A percentile compares a stretch with the other conserved stretches of the same genome.
Evolutionary conservation across 192 early-diverging fungal genomes (phyloP).

Genomic region (Diversispora epigaea): DNA sequence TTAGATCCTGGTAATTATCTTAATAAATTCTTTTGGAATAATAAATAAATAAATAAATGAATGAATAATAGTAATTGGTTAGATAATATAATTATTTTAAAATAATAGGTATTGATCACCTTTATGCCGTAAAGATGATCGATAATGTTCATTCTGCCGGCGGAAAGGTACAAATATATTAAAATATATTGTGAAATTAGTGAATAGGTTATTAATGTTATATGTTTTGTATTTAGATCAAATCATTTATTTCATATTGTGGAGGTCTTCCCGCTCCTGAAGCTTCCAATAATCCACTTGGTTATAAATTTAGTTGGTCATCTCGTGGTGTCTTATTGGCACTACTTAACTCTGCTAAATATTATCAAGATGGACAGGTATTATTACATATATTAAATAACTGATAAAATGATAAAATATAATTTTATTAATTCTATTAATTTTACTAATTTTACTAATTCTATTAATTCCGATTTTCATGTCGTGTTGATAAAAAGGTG

Average conservation of each 20-base stretch:
- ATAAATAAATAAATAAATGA: no score
- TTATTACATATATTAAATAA: background rate
- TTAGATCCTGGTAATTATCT: slow-evolving; percentile 72
- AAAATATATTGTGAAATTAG: background rate
- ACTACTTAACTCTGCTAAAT: slow-evolving; percentile 90
- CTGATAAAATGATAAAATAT: background rate
- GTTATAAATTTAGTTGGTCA: slow-evolving; percentile 99
- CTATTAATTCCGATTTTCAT: background rate
- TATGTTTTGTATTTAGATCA: slow-evolving; percentile 46
- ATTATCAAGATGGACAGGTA: slow-evolving; percentile 84
- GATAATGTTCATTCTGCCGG: slow-evolving; percentile 79
- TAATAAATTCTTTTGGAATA: background rate
- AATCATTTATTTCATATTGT: slow-evolving; percentile 92
- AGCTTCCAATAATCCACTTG: slow-evolving; percentile 93
- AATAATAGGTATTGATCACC: slow-evolving; percentile 83
- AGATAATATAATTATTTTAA: background rate
- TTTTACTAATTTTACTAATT: background rate
- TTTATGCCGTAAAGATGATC: slow-evolving; percentile 88
- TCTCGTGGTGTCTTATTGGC: slow-evolving; percentile 97
- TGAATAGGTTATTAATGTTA: slow-evolving; percentile 7
- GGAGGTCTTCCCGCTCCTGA: slow-evolving; percentile 98
- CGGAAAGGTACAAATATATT: slow-evolving; percentile 64
- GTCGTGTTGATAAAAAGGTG: slow-evolving; percentile 37
- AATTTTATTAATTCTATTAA: background rate
- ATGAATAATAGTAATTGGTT: background rate